A percentile compares a stretch with the other conserved stretches of the same genome.
Evolutionary conservation across 2,329 filamentous ascomycete species (phyloP).

Genomic region (Aspergillus melleus): DNA sequence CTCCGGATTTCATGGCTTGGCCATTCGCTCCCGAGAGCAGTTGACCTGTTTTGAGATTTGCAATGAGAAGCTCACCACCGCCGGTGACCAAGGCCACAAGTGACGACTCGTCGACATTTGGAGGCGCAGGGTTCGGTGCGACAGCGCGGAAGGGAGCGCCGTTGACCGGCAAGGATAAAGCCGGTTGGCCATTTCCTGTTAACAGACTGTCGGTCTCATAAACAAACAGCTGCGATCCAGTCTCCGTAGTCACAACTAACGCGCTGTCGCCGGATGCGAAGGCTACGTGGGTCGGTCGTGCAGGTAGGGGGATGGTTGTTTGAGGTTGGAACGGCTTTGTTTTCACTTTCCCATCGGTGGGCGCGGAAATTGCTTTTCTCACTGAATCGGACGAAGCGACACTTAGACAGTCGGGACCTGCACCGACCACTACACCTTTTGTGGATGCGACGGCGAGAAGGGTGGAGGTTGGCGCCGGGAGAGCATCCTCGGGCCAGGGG

Average conservation of each 20-base stretch:
- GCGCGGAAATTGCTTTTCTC: slow-evolving; percentile 69
- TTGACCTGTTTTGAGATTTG: slow-evolving; percentile 69
- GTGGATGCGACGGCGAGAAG: slow-evolving; percentile 80
- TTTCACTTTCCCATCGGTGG: slow-evolving; percentile 60
- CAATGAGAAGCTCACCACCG: slow-evolving; percentile 79
- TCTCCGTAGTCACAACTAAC: slow-evolving; percentile 78
- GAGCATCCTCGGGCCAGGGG: slow-evolving; percentile 68
- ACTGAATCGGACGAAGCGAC: slow-evolving; percentile 76
- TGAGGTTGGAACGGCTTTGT: slow-evolving; percentile 72
- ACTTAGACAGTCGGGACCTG: slow-evolving; percentile 75
- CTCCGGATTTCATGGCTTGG: slow-evolving; percentile 67
- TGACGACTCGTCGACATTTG: slow-evolving; percentile 55
- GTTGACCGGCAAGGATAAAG: slow-evolving; percentile 76
- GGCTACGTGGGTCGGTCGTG: slow-evolving; percentile 79
- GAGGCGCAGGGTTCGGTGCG: slow-evolving; percentile 72
- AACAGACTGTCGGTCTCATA: slow-evolving; percentile 73
- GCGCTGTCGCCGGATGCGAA: slow-evolving; percentile 90
- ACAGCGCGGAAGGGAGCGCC: slow-evolving; percentile 71
- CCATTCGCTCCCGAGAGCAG: slow-evolving; percentile 62
- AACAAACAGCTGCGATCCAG: slow-evolving; percentile 76
- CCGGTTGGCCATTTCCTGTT: slow-evolving; percentile 64
- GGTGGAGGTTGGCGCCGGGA: slow-evolving; percentile 75
- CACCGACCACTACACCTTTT: slow-evolving; percentile 81
- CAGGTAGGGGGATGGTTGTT: slow-evolving; percentile 68
- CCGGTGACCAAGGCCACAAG: slow-evolving; percentile 78